Evolutionary conservation across 805 yeast species (phyloP), one percentile per base, ranked within the genome.

Genomic region (Ogataea nitratoaversa): DNA sequence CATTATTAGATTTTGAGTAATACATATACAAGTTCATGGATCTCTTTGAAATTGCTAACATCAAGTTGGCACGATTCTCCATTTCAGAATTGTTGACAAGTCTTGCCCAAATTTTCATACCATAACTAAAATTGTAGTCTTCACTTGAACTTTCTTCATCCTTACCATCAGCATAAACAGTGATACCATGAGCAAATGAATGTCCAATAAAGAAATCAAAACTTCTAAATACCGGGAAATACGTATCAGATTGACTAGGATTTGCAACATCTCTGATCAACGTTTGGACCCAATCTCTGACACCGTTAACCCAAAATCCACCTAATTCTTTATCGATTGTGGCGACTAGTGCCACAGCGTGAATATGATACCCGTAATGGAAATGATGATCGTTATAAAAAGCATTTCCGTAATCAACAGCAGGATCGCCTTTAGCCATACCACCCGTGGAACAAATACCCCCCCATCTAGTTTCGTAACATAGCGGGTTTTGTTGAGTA

Each of bases 321-420:
- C 76, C 59, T 39, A 65, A 46, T 41, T 63, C 68, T 30, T 39
- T 50, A 51, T 81, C 88, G 27, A 81, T 74, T 38, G 69, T 62
- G 2, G 77, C 81, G 9, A 78, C 59, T 22, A 83, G 65, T 0
- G 88, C 85, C 38, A 81, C 78, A 1, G 89, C 83, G 50, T 82
- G 81, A 24, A 83, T 71, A 56, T 80, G 86, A 53, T 83, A 82
- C 12, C 86, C 85, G 50, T 82, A 82, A 57, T 82, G 88, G 67
- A 81, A 82, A 57, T 82, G 88, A 58, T 82, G 90, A 53, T 82
- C 88, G 53, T 82, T 82, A 58, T 81, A 82, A 56, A 71, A 75
- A 1, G 86, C 70, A 53, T 82, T 82, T 34, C 88, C 89, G 53
- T 77, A 82, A 63, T 89, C 96, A 20, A 77, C 77, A 28, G 68